Evolutionary conservation across 352 stramenopile genomes (phyloP).

Genomic region (Lagenidium sp.): DNA sequence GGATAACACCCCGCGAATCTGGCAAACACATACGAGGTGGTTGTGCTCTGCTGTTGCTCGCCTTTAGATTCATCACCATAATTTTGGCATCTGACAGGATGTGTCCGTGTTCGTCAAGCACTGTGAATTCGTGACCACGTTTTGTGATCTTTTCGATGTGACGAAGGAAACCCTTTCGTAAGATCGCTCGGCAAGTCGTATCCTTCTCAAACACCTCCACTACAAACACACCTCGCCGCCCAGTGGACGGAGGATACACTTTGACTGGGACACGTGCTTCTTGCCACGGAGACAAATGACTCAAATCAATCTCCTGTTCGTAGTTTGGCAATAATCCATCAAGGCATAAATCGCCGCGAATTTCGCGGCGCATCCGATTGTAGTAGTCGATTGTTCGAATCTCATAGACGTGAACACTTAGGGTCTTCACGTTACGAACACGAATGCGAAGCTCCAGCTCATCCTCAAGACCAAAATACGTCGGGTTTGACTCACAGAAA

Average conservation of each 20-base stretch:
- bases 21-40: constrained; percentile 19
- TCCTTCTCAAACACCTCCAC: constrained; percentile 54
- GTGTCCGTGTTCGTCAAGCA: constrained; percentile 37
- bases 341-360: constrained; percentile 39
- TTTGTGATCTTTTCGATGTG: constrained; percentile 32
- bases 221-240: constrained; percentile 38
- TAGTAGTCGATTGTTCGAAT: constrained; percentile 56
- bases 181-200: constrained; percentile 38
- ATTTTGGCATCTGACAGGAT: constrained; percentile 21
- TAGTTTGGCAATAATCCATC: constrained; percentile 51
- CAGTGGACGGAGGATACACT: neutral
- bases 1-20: constrained; percentile 19
- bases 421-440: constrained; percentile 33
- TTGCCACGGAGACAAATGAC: constrained; percentile 32
- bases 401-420: constrained; percentile 53
- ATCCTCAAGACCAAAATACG: constrained; percentile 29
- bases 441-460: constrained; percentile 26
- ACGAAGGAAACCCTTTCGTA: constrained; percentile 46
- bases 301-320: constrained; percentile 38
- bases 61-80: constrained; percentile 31
- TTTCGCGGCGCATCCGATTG: constrained; percentile 27
- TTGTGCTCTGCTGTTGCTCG: constrained; percentile 23
- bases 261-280: constrained; percentile 24
- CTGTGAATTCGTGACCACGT: constrained; percentile 35
- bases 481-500: constrained; percentile 43